Evolutionary conservation across 2,329 filamentous ascomycete genomes (phyloP), one percentile per base, ranked within the genome.

Genomic region (Penicillium nordicum): DNA sequence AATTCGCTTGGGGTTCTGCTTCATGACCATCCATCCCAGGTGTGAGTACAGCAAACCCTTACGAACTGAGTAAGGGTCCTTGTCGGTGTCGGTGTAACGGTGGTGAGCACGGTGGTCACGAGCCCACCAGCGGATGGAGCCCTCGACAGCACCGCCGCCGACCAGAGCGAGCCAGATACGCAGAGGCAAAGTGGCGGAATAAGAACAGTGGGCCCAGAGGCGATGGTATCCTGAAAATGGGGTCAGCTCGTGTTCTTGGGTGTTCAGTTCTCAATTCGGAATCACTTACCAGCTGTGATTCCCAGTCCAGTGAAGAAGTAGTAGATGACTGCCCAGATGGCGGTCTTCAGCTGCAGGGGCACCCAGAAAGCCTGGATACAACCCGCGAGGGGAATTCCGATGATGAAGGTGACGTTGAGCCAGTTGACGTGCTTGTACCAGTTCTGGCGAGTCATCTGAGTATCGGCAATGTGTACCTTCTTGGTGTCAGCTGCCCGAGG

Each of bases 351-450:
- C 48, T 84, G 80, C 34, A 93, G 78, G 54, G 90, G 90, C 44
- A 90, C 88, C 87, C 88, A 96, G 77, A 89, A 85, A 50, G 91
- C 82, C 53, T 85, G 82, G 66, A 94, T 76, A 70, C 88, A 83
- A 61, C 92, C 92, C 56, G 84, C 80, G 46, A 92, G 60, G 41
- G 92, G 92, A 44, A 96, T 82, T 64, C 88, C 81, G 63, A 95
- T 75, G 72, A 96, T 93, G 73, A 96, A 83, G 60, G 81, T 83
- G 61, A 90, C 87, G 75, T 96, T 96, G 64, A 96, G 82, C 91
- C 92, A 96, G 82, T 96, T 92, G 80, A 96, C 83, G 72, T 96
- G 92, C 79, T 92, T 88, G 78, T 92, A 87, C 89, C 90, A 94
- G 80, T 96, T 96, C 69, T 81, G 79, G 76, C 81, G 82, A 58